Evolutionary conservation across 306 rosid species (phyloP).

Genomic region (Castanea mollissima): DNA sequence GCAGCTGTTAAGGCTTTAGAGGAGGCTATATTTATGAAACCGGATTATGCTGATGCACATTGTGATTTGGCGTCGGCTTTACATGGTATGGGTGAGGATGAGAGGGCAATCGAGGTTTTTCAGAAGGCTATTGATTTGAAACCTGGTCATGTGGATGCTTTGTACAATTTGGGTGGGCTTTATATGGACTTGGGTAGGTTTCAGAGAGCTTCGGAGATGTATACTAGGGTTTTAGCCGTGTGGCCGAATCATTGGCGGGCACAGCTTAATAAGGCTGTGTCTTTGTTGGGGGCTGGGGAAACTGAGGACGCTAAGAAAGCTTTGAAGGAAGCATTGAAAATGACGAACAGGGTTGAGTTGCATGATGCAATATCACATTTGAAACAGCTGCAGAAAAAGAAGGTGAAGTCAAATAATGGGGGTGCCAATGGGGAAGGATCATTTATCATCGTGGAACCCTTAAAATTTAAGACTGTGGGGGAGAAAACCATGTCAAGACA

Average conservation of each 20-base stretch:
- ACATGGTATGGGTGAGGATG: slow-evolving; percentile 94
- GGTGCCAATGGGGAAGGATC: slow-evolving; percentile 60
- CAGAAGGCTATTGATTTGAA: slow-evolving; percentile 98
- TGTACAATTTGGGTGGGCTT: slow-evolving; percentile 94
- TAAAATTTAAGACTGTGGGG: slow-evolving; percentile 70
- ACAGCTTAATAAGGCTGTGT: slow-evolving; percentile 96
- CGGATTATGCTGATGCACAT: slow-evolving; percentile 96
- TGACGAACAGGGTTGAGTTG: slow-evolving; percentile 97
- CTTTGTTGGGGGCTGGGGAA: slow-evolving; percentile 90
- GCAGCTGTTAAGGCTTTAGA: slow-evolving; percentile 96
- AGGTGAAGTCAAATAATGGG: slow-evolving; percentile 67
- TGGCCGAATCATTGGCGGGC: slow-evolving; percentile 99
- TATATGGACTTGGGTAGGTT: slow-evolving; percentile 96
- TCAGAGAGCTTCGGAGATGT: slow-evolving; percentile 98
- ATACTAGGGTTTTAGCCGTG: slow-evolving; percentile 85
- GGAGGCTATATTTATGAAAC: slow-evolving; percentile 91
- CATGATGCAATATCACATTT: slow-evolving; percentile 94
- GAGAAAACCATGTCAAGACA: slow-evolving; percentile 71
- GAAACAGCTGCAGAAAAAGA: slow-evolving; percentile 95
- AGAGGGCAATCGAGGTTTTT: slow-evolving; percentile 90
- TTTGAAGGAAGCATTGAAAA: slow-evolving; percentile 90
- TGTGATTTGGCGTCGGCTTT: slow-evolving; percentile 97
- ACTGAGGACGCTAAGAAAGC: slow-evolving; percentile 89
- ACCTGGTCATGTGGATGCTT: slow-evolving; percentile 90
- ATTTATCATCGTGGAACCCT: slow-evolving; percentile 54